These are phyloP conservation scores for Bipolaris bicolor DNA, from an alignment of 2,329 filamentous ascomycete species.

Conservation along the genomic window DNA sequence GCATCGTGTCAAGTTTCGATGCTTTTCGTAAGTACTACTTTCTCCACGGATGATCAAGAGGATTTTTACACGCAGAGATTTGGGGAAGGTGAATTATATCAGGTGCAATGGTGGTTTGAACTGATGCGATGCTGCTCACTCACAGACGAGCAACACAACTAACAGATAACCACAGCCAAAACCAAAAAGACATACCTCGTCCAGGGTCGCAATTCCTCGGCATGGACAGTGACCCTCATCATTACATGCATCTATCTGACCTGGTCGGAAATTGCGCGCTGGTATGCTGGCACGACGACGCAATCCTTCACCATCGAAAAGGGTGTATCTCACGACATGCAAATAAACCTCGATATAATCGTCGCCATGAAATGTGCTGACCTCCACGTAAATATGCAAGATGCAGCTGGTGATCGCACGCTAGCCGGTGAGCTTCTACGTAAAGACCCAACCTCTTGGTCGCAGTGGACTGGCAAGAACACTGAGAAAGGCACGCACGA, in stretches of 20 bases:
- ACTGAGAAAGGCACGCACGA: slow-evolving; percentile 59
- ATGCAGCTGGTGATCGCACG: slow-evolving; percentile 90
- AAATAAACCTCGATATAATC: slow-evolving; percentile 96
- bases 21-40: slow-evolving; percentile 78
- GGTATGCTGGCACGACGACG: slow-evolving; percentile 82
- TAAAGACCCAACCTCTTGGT: slow-evolving; percentile 80
- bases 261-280: slow-evolving; percentile 77
- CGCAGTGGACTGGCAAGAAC: slow-evolving; percentile 76
- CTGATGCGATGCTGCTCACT: slow-evolving; percentile 6
- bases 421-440: slow-evolving; percentile 76
- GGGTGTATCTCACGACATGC: slow-evolving; percentile 82
- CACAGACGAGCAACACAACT: slow-evolving; percentile 7
- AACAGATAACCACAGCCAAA: slow-evolving; percentile 69
- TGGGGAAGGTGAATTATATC: slow-evolving; percentile 2
- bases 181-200: slow-evolving; percentile 92
- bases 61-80: not conserved
- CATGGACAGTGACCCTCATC: slow-evolving; percentile 88
- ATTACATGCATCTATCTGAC: slow-evolving; percentile 76
- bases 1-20: slow-evolving; percentile 79
- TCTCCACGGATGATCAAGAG: not conserved
- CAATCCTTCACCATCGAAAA: slow-evolving; percentile 96
- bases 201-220: slow-evolving; percentile 82
- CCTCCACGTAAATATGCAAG: slow-evolving; percentile 96
- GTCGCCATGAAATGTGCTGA: slow-evolving; percentile 85
- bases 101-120: not conserved